Base-by-base conservation (phyloP, 2,329 filamentous ascomycete species). In the Aspergillus alliaceus region DNA sequence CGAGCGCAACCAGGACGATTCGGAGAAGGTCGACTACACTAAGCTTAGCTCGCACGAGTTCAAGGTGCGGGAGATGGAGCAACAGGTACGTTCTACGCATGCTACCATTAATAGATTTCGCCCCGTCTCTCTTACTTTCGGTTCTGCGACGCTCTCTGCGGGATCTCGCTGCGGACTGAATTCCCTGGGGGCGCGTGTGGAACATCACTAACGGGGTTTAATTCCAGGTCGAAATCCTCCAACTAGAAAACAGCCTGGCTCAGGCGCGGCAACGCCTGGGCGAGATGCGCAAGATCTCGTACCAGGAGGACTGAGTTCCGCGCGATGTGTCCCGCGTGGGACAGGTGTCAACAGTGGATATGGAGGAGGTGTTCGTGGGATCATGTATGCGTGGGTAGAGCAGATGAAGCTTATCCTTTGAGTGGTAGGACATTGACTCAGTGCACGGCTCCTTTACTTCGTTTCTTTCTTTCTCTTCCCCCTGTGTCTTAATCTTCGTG, bases 21-120 rank as follows among this genome's bases (percentile, higher is more conserved):
- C 80, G 15, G 92, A 96, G 54, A 81, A 84, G 51, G 86, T 96
- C 22, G 95, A 99, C 75, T 99, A 98, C 76, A 82, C 84, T 42
- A 90, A 92, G 79, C 80, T 99, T 47, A 93, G 90, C 60, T 87
- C 89, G 31, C 93, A 97, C 76, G 95, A 99, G 79, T 98, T 99
- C 82, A 99, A 99, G 84, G 92, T 97, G 51, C 85, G 89, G 67
- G 93, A 99, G 80, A 99, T 99, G 95, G 95, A 99, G 80, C 95
- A 99, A 73, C 95, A 99, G 90, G 93, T 96, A 82, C 39, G 39
- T 44, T 68, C 84, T 82, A n/a, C n/a, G n/a, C n/a, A n/a, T n/a
- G n/a, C n/a, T n/a, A n/a, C n/a, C n/a, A n/a, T n/a, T n/a, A n/a
- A n/a, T 57, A 56, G 8, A 50, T 54, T 22, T 34, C 32, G 27